Base-by-base conservation (phyloP, 257 asterid species). In the Salvia splendens region DNA sequence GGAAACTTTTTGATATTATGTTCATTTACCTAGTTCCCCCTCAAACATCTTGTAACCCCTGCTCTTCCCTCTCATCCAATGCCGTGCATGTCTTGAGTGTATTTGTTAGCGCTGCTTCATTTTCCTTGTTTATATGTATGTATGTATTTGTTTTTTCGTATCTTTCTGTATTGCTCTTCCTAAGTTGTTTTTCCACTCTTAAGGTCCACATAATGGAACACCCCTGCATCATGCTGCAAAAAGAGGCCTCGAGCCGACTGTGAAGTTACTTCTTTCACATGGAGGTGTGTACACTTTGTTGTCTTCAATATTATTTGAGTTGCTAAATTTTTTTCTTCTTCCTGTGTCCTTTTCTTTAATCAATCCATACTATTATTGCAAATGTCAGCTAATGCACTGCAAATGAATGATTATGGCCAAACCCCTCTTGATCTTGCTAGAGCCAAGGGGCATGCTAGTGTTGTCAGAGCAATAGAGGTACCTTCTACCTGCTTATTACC, bases 161-260 rank as follows among this genome's bases (percentile, higher is more conserved):
- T 35, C 12, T 36, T 20, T 36, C 4, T 40, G 28, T 51, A 40
- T 69, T 70, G 38, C 61, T 62, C 64, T 60, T 71, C 12, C 52
- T 63, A 24, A 40, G 52, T 58, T 67, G 17, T 4, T 43, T 62
- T 67, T 8, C 12, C 50, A 73, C 30, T 65, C 48, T 78, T 55
- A 80, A 94, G 99, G 97, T 57, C 91, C 85, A 11, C 87, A 85
- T 65, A 95, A 91, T 40, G 99, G 99, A 55, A 89, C 99, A 66
- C 96, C 99, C 43, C 77, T 94, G 51, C 99, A 94, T 79, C 95
- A 91, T 83, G 99, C 99, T 81, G 93, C 98, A 47, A 87, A 87
- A 85, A 85, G 98, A 75, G 96, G 98, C 42, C 98, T 91, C 63
- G 93, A 88, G 28, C 93, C 83, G 78, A 88, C 98, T 14, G 96